Conservation (phyloP, 305 asterid genomes). For the Plantago coronopus region DNA sequence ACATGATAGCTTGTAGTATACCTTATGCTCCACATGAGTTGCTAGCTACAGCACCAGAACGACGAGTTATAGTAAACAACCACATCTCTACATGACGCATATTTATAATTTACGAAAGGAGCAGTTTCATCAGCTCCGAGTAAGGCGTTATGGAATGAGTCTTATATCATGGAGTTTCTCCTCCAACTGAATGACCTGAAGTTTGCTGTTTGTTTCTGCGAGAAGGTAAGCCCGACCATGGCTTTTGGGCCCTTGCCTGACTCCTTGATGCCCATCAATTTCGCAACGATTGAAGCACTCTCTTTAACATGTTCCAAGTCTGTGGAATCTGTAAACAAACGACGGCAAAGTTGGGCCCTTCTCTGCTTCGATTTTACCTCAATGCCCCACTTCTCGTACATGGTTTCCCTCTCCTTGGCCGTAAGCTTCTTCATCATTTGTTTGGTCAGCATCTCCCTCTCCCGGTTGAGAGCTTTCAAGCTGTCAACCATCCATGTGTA, state of each 20-base stretch:
- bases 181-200: conserved; percentile 60
- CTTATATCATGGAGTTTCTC: conserved; percentile 42
- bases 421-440: conserved; percentile 55
- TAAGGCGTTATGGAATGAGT: neutral
- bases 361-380: conserved; percentile 69
- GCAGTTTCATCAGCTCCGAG: neutral
- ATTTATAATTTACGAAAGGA: neutral
- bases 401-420: conserved; percentile 57
- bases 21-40: conserved; percentile 15
- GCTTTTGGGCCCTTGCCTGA: conserved; percentile 55
- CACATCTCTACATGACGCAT: conserved; percentile 1
- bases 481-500: conserved; percentile 23
- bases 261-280: conserved; percentile 60
- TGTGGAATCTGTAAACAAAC: conserved; percentile 55
- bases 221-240: conserved; percentile 80
- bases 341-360: conserved; percentile 54
- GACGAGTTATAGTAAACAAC: neutral
- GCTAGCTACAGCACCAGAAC: neutral
- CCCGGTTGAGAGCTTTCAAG: conserved; percentile 44
- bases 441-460: conserved; percentile 65
- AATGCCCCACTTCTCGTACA: conserved; percentile 68
- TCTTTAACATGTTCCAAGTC: conserved; percentile 62
- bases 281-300: conserved; percentile 72
- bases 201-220: conserved; percentile 35
- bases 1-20: conserved; percentile 2